Evolutionary conservation across 2,329 filamentous ascomycete species (phyloP).

Genomic region (Xylariomycetidae sp.): DNA sequence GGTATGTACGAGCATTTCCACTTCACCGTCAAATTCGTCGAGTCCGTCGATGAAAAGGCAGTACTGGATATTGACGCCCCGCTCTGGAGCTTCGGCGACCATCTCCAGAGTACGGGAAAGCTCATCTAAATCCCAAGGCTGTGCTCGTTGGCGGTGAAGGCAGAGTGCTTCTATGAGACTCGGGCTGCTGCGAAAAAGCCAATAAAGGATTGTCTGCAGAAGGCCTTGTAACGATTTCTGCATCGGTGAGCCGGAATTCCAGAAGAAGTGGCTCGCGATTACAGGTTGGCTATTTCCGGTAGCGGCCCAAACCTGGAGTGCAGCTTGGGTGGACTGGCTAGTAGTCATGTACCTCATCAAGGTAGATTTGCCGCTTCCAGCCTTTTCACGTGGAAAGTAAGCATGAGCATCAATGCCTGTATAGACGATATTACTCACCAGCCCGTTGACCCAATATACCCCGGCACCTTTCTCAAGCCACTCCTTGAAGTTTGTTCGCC

Average conservation of each 20-base stretch:
- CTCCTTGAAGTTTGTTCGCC: no score
- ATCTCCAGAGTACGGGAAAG: not conserved
- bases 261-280: constrained; percentile 2
- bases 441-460: no score
- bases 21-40: constrained; percentile 2
- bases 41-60: constrained; percentile 4
- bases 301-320: not conserved
- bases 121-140: constrained; percentile 2
- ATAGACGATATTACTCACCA: no score
- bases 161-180: not conserved
- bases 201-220: constrained; percentile 1
- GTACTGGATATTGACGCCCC: not conserved
- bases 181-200: not conserved
- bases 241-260: constrained; percentile 2
- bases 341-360: constrained; percentile 2
- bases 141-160: not conserved
- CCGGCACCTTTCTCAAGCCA: no score
- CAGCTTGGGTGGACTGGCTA: not conserved
- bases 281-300: not conserved
- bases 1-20: no score
- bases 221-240: constrained; percentile 1
- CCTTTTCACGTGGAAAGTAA: no score
- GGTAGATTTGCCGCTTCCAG: constrained; percentile 1
- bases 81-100: no score
- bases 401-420: no score